Evolutionary conservation across 2,329 filamentous ascomycete species (phyloP).

Genomic region (Scopulariopsis brevicaulis): DNA sequence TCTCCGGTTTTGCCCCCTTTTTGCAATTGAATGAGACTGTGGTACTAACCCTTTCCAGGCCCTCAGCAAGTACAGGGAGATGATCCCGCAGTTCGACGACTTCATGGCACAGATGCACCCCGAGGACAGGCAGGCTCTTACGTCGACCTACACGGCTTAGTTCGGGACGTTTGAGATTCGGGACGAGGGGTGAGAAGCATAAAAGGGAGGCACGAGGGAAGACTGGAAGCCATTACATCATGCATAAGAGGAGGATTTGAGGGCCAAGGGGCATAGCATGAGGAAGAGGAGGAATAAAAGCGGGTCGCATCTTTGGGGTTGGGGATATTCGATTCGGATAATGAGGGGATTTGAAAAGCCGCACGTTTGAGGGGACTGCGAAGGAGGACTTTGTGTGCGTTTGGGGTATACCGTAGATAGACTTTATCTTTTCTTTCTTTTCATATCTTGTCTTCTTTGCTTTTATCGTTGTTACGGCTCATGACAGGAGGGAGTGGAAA

Average conservation of each 20-base stretch:
- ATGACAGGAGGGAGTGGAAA: not conserved
- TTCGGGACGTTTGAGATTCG: not conserved
- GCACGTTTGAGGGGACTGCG: not conserved
- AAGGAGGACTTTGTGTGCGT: not conserved
- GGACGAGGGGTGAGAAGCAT: not conserved
- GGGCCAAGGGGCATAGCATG: not conserved
- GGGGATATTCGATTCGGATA: not conserved
- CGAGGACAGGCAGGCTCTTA: slow-evolving; percentile 37
- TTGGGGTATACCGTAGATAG: not conserved
- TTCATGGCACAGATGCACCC: slow-evolving; percentile 40
- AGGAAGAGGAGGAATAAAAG: slow-evolving; percentile 2
- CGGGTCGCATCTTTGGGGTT: not conserved
- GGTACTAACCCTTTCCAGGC: slow-evolving; percentile 24
- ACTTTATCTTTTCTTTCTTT: not conserved
- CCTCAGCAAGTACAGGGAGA: slow-evolving; percentile 41
- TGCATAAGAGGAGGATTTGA: not conserved
- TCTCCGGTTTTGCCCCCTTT: slow-evolving; percentile 6
- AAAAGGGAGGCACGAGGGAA: not conserved
- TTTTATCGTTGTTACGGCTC: not conserved
- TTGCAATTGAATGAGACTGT: too few species aligned
- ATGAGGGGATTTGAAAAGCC: not conserved
- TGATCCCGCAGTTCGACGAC: slow-evolving; percentile 46
- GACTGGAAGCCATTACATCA: not conserved
- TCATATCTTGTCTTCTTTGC: not conserved
- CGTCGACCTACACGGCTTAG: slow-evolving; percentile 33